phyloP scores from a whole-genome alignment of 352 stramenopile genomes.

The Globisporangium cylindrosporum region DNA sequence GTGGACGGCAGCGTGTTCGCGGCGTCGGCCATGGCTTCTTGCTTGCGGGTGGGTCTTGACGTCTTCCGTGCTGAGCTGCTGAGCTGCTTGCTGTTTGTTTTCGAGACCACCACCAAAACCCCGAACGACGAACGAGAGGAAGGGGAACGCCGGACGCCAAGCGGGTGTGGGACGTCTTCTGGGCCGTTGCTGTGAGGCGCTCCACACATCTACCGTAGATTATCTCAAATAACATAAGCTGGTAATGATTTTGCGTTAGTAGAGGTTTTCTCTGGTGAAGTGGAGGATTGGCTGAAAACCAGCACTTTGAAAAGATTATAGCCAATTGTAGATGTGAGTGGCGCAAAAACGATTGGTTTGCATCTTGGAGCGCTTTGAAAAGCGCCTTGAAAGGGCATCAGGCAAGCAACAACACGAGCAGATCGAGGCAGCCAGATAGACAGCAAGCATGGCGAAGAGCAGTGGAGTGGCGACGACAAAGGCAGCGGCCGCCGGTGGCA shows the following conservation, averaged over 20 bases:
- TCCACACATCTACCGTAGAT: background rate
- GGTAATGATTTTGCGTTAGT: background rate
- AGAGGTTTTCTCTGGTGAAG: background rate
- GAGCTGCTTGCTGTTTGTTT: background rate
- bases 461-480: background rate
- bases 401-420: background rate
- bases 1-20: conserved; percentile 63
- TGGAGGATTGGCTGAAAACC: background rate
- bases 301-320: background rate
- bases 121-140: conserved; percentile 11
- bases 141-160: conserved; percentile 1
- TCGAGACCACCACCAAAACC: conserved; percentile 18
- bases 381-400: conserved; percentile 15
- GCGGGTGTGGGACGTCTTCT: background rate
- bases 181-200: background rate
- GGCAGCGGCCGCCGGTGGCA: conserved; percentile 11
- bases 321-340: background rate
- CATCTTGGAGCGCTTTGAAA: conserved; percentile 4
- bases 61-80: background rate
- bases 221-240: background rate
- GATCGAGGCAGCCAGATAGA: background rate
- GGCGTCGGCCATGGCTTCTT: conserved; percentile 44
- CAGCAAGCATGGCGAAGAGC: conserved; percentile 9
- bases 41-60: background rate
- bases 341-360: conserved; percentile 14